Evolutionary conservation across 306 rosid species (phyloP).

Genomic region (Luffa acutangula): DNA sequence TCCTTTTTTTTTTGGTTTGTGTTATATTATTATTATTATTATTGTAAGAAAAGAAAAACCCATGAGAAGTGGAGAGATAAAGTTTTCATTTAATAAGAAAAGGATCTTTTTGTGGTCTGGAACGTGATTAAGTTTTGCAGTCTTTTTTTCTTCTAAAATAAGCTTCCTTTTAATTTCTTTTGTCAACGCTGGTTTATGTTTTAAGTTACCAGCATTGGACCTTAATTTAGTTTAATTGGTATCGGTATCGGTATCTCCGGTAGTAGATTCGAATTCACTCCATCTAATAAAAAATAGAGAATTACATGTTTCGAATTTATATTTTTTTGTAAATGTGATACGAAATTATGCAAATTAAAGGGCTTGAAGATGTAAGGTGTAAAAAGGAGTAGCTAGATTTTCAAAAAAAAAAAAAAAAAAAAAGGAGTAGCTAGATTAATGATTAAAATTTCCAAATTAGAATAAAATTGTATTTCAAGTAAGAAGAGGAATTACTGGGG

Average conservation of each 20-base stretch:
- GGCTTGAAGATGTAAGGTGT: background rate
- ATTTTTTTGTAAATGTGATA: background rate
- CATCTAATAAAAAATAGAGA: background rate
- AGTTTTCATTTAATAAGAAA: background rate
- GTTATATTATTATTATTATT: background rate
- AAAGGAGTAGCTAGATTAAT: background rate
- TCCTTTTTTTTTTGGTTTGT: background rate
- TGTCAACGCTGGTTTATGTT: background rate
- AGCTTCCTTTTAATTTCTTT: background rate
- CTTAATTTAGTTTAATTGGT: background rate
- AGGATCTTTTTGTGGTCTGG: background rate
- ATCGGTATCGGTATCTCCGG: background rate
- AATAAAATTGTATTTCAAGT: background rate
- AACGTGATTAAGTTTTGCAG: background rate
- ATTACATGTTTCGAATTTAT: background rate
- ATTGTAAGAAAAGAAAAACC: background rate
- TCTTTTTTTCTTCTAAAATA: conserved; percentile 4
- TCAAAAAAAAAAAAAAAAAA: too few relatives aligned
- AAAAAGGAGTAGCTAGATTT: background rate
- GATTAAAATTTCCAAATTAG: background rate
- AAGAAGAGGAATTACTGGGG: background rate
- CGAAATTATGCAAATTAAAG: background rate
- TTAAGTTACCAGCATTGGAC: background rate
- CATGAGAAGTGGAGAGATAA: background rate
- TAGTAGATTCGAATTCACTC: background rate